These are phyloP conservation scores for Chlorella sp. DNA, from an alignment of 139 green algal genomes.

Conservation along the genomic window DNA sequence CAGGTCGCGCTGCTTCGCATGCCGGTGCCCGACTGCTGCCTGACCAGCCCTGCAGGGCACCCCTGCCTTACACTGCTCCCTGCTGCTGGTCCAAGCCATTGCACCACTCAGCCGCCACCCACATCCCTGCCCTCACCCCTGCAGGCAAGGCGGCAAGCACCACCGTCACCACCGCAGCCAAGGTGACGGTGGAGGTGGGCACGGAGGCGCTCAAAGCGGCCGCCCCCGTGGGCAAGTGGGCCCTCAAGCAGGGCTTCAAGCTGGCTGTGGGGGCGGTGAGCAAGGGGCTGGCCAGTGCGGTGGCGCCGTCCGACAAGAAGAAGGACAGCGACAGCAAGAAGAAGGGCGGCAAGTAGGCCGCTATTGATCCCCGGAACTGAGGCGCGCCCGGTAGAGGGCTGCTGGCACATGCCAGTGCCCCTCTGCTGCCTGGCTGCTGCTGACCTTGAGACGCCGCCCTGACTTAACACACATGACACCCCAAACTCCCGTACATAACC, in stretches of 20 bases:
- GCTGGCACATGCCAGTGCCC: neutral
- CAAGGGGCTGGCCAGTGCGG: slow-evolving; percentile 18
- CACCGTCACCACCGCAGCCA: slow-evolving; percentile 27
- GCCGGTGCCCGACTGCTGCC: too few relatives aligned
- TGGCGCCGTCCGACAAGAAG: slow-evolving; percentile 3
- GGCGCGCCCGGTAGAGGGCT: neutral
- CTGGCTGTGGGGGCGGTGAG: slow-evolving; percentile 32
- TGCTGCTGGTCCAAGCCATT: neutral
- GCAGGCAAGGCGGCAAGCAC: slow-evolving; percentile 15
- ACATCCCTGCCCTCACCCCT: neutral
- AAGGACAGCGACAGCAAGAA: neutral
- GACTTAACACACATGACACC: too few relatives aligned
- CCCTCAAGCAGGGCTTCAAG: slow-evolving; percentile 46
- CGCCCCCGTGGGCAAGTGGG: slow-evolving; percentile 54
- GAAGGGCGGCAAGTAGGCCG: neutral
- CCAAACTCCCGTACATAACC: too few relatives aligned
- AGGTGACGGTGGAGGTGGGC: slow-evolving; percentile 47
- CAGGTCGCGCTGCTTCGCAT: too few relatives aligned
- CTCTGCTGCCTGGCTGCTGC: neutral
- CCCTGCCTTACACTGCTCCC: neutral
- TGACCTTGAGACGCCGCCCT: too few relatives aligned
- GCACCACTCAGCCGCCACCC: neutral
- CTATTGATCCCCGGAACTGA: neutral
- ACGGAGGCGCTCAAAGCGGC: slow-evolving; percentile 46
- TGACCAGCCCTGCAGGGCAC: too few relatives aligned